These are phyloP conservation scores for Leccinum imitatum DNA, from an alignment of 768 basidiomycete genomes.

Conservation along the genomic window DNA sequence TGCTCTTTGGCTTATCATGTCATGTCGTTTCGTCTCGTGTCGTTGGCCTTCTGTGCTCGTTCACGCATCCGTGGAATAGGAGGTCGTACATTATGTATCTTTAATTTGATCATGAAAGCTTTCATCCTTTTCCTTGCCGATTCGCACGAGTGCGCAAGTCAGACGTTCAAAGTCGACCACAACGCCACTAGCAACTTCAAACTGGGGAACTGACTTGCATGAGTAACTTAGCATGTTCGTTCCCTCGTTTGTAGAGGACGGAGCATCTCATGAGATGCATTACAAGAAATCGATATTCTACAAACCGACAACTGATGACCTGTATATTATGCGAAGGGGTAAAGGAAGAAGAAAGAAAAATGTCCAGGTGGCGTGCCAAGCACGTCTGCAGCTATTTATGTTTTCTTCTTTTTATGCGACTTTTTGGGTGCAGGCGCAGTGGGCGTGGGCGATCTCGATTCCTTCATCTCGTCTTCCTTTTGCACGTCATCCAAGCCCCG, in stretches of 20 bases:
- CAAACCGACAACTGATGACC: neutral
- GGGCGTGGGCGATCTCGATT: conserved; percentile 65
- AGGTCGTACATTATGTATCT: neutral
- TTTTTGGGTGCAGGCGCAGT: conserved; percentile 53
- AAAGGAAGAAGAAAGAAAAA: too few relatives aligned
- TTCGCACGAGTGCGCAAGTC: neutral
- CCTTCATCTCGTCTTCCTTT: conserved; percentile 44
- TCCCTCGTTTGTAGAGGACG: neutral
- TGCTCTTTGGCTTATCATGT: too few relatives aligned
- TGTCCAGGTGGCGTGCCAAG: too few relatives aligned
- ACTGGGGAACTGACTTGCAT: neutral
- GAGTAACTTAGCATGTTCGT: neutral
- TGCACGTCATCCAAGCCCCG: conserved; percentile 69
- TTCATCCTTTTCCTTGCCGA: too few relatives aligned
- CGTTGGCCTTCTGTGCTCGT: too few relatives aligned
- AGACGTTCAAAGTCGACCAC: neutral
- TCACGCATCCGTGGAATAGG: neutral
- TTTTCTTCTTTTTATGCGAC: conserved; percentile 69
- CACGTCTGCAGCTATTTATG: conserved; percentile 29
- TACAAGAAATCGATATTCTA: neutral
- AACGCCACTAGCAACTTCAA: neutral
- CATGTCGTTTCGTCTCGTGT: neutral
- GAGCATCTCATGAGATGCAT: neutral
- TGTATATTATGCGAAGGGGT: neutral
- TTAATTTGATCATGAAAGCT: too few relatives aligned